A percentile compares a stretch with the other conserved stretches of the same genome.
These are phyloP conservation scores for Dipodascus albidus DNA, from an alignment of 805 yeast species.

Conservation along the genomic window DNA sequence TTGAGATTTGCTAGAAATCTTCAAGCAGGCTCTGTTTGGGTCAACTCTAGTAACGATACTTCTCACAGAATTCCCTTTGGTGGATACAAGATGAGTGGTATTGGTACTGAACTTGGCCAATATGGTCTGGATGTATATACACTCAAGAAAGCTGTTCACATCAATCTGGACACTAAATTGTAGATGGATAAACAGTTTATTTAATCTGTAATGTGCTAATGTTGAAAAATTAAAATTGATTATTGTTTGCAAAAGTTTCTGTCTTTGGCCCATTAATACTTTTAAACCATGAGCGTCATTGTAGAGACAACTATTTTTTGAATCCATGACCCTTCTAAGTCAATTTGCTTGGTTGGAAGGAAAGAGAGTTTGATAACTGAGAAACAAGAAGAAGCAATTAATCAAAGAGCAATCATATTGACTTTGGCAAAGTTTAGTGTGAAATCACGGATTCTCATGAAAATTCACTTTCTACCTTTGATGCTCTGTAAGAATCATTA, in stretches of 20 bases:
- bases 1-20: constrained; percentile 62
- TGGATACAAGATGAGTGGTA: constrained; percentile 83
- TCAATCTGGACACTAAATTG: constrained; percentile 17
- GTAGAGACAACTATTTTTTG: too few relatives aligned
- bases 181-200: background rate
- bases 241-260: background rate
- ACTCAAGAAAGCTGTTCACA: constrained; percentile 69
- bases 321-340: too few relatives aligned
- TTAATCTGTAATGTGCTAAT: background rate
- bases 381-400: too few relatives aligned
- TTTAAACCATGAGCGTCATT: too few relatives aligned
- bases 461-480: too few relatives aligned
- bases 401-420: too few relatives aligned
- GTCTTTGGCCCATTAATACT: too few relatives aligned
- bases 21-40: constrained; percentile 85
- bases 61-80: constrained; percentile 87
- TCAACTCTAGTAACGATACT: constrained; percentile 83
- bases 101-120: constrained; percentile 87
- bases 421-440: too few relatives aligned
- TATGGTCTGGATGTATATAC: constrained; percentile 80
- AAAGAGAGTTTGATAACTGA: too few relatives aligned
- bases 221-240: background rate
- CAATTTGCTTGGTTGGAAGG: too few relatives aligned
- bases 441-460: too few relatives aligned
- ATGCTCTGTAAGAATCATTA: too few relatives aligned